These are phyloP conservation scores for Solioccasus polychromus DNA, from an alignment of 768 basidiomycete species.

Conservation along the genomic window DNA sequence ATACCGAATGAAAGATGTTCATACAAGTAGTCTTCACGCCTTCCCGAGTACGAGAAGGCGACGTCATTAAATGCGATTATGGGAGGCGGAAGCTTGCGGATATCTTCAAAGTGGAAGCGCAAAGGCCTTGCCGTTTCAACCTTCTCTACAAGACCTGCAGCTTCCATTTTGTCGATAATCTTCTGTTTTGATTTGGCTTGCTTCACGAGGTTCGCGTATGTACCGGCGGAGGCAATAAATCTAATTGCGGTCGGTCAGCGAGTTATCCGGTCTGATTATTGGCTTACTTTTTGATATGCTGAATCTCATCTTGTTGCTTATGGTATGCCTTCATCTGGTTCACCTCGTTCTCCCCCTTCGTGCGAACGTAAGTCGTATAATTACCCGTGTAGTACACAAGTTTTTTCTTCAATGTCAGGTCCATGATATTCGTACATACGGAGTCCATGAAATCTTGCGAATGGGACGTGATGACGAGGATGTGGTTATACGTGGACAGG, in stretches of 20 bases:
- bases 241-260: constrained; percentile 34
- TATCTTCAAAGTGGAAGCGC: constrained; percentile 95
- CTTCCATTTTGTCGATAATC: constrained; percentile 99
- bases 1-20: constrained; percentile 92
- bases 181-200: constrained; percentile 99
- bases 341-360: constrained; percentile 95
- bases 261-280: not conserved
- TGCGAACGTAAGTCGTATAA: constrained; percentile 96
- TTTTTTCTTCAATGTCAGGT: constrained; percentile 89
- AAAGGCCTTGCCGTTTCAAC: constrained; percentile 72
- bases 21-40: constrained; percentile 86
- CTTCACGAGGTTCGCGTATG: constrained; percentile 97
- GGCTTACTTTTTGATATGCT: constrained; percentile 92
- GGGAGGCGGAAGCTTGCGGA: constrained; percentile 90
- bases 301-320: constrained; percentile 98
- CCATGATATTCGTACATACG: constrained; percentile 98
- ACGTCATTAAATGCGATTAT: constrained; percentile 96
- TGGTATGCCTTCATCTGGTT: constrained; percentile 99
- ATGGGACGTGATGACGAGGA: constrained; percentile 95
- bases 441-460: constrained; percentile 99
- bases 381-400: constrained; percentile 94
- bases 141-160: constrained; percentile 94
- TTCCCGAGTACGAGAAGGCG: constrained; percentile 94
- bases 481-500: constrained; percentile 96
- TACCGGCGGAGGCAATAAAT: constrained; percentile 99